Base-by-base conservation (phyloP, 495 filamentous ascomycete genomes). In the Cercophora newfieldiana region DNA sequence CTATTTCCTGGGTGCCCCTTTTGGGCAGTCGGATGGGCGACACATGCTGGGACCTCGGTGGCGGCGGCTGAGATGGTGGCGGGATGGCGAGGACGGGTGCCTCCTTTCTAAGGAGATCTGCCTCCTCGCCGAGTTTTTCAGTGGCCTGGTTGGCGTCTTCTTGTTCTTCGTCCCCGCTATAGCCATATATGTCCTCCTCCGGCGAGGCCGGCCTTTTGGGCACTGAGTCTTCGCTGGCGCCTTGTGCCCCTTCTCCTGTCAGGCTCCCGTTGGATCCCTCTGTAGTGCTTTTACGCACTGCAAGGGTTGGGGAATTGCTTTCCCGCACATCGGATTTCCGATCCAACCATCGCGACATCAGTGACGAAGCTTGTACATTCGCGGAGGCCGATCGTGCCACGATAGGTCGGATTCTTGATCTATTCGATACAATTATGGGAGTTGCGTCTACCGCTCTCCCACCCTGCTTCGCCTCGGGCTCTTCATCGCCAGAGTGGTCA, bases 1-100 rank as follows among this genome's bases (percentile, higher is more conserved):
- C 93, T 57, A 88, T 80, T 72, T 93, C 90, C n/a, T 84, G 80
- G 6, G 85, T 83, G 12, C 81, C 74, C 31, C 91, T 86, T 68
- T 87, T 88, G 1, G 87, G 81, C 16, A 69, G 63, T 14, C 69
- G 75, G 33, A 71, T 53, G 22, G 48, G 56, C 25, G 68, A 66
- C 61, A 60, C 48, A 48, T 47, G 56, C 56, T 59, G 64, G 47
- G 59, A 64, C 61, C 65, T 74, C 18, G 69, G 57, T 0, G 55
- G 69, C 10, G 74, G 66, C 14, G 68, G 71, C 47, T 80, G 79
- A 62, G 80, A 74, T 21, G 78, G 75, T n/a, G 74, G 78, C 48
- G 74, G 68, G 56, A 82, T 66, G 12, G 78, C 69, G 14, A 69
- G 72, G 55, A 81, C 68, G 26, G 71, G 69, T 3, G 74, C 70